phyloP scores from a whole-genome alignment of 2,329 filamentous ascomycete genomes.

The Magnaporthales sp. region DNA sequence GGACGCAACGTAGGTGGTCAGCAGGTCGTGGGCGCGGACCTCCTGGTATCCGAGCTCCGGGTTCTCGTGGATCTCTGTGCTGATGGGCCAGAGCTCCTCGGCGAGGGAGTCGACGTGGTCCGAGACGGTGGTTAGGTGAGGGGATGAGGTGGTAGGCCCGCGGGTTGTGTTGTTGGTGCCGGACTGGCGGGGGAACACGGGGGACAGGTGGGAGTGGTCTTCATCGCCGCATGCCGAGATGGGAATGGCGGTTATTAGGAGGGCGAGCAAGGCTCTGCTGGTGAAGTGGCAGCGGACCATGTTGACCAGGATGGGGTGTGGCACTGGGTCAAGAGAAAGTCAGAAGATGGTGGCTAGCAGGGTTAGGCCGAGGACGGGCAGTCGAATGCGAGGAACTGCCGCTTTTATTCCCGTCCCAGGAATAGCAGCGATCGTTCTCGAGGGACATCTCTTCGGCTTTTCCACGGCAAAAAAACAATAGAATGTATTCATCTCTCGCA shows the following conservation, averaged over 20 bases:
- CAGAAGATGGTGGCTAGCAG: background rate
- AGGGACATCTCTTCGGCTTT: too few species aligned
- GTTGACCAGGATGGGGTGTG: background rate
- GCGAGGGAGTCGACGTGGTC: constrained; percentile 27
- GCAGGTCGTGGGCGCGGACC: constrained; percentile 36
- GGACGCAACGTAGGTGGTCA: constrained; percentile 36
- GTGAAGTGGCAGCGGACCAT: background rate
- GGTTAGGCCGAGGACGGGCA: too few species aligned
- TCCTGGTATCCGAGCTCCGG: constrained; percentile 39
- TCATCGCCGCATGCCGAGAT: background rate
- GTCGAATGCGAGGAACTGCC: background rate
- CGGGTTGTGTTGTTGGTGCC: background rate
- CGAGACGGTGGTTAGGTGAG: constrained; percentile 25
- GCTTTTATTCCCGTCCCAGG: background rate
- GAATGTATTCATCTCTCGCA: too few species aligned
- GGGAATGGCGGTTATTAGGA: background rate
- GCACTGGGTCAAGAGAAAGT: background rate
- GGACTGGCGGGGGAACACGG: background rate
- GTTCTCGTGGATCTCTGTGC: constrained; percentile 40
- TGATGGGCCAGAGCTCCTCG: constrained; percentile 32
- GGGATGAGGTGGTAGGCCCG: background rate
- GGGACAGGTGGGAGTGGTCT: background rate
- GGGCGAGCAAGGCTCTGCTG: background rate
- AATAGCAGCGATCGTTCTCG: background rate
- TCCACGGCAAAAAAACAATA: too few species aligned